phyloP scores from a whole-genome alignment of 257 asterid genomes.

The Penstemon newberryi region DNA sequence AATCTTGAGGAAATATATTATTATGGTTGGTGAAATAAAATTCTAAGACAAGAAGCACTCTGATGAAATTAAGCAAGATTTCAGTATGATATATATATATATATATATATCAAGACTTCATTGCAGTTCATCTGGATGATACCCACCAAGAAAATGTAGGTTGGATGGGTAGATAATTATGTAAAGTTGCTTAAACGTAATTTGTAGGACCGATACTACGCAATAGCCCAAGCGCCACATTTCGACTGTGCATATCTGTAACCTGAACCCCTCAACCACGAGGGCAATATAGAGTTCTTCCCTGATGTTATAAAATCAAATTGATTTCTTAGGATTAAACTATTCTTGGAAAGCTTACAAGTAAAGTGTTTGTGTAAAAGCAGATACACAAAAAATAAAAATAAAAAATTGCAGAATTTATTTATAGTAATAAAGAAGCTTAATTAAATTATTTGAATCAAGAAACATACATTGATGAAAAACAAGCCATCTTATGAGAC shows the following conservation, averaged over 20 bases:
- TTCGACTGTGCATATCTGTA: too few species aligned
- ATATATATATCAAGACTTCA: constrained; percentile 4
- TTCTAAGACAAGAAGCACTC: background rate
- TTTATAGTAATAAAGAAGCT: too few species aligned
- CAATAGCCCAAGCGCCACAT: too few species aligned
- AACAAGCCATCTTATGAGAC: too few species aligned
- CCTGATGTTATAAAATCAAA: too few species aligned
- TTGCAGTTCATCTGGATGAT: constrained; percentile 13
- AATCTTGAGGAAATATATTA: constrained; percentile 22
- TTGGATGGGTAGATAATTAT: constrained; percentile 34
- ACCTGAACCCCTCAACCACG: background rate
- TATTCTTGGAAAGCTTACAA: too few species aligned
- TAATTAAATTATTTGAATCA: too few species aligned
- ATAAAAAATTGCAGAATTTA: too few species aligned
- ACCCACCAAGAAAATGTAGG: constrained; percentile 29
- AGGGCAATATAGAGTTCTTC: background rate
- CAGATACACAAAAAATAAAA: too few species aligned
- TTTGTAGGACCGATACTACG: background rate
- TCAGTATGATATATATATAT: constrained; percentile 23
- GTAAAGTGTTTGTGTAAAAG: too few species aligned
- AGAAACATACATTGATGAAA: too few species aligned
- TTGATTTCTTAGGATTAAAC: too few species aligned
- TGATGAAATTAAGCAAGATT: constrained; percentile 27
- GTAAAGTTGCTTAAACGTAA: background rate
- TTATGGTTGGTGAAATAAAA: constrained; percentile 16